Base-by-base conservation (phyloP, 495 filamentous ascomycete genomes). In the Cryomyces minteri region DNA sequence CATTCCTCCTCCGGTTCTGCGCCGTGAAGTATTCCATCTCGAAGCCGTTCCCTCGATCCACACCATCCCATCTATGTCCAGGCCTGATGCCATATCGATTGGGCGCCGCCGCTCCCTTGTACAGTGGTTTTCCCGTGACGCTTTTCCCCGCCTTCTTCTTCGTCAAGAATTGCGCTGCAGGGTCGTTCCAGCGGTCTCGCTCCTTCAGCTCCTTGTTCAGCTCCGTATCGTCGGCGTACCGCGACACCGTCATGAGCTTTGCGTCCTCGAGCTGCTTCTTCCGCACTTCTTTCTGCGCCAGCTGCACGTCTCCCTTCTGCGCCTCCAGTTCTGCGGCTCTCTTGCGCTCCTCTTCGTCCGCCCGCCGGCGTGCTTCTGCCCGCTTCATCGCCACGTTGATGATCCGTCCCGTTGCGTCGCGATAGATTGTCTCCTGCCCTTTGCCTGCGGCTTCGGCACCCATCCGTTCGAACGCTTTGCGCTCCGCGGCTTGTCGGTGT, bases 11-110 rank as follows among this genome's bases (percentile, higher is more conserved):
- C 58, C 72, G 63, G 63, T 94, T 93, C 59, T 82, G 66, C 30
- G 85, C 82, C 58, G 80, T 78, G 66, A 96, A 96, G 70, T 84
- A 81, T 62, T 95, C 84, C 62, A 74, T 84, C 68, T 98, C 90
- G 58, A 94, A 96, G 38, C 88, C 87, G 69, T 83, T 98, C 18
- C 80, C 70, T 51, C 90, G 69, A 73, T 98, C 92, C 37, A 98
- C 92, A 10, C 92, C 92, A 74, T 99, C 90, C 90, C 90, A 99
- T 54, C 80, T 64, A 67, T 93, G 80, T 6, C 90, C 92, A 3
- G 90, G 90, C 50, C 79, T 65, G 50, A 96, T 96, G 12, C 84
- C 83, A 70, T 94, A 96, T 46, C 90, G 71, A 75, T 99, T 99
- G 49, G 90, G 90, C 62, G 76, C 63, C 44, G 77, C 82, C 0